Conservation (phyloP, 2,329 filamentous ascomycete species). For the Colletotrichum noveboracense region DNA sequence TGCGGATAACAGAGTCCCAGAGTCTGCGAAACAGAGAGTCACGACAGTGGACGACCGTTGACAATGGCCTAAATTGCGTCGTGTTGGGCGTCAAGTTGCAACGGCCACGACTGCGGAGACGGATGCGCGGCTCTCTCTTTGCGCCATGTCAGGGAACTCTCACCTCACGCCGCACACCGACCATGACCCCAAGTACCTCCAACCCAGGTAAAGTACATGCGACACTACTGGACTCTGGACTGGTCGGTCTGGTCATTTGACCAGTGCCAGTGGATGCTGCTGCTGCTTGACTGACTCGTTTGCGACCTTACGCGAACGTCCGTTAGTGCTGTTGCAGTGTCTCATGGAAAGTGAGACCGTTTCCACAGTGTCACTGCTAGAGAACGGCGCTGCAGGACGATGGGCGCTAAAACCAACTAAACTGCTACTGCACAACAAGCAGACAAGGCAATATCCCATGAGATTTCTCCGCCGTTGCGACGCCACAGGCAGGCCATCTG, state of each 20-base stretch:
- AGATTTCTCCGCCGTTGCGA: neutral
- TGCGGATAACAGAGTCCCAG: neutral
- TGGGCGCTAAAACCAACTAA: neutral
- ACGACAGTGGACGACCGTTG: neutral
- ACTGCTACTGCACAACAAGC: neutral
- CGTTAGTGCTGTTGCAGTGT: slow-evolving; percentile 1
- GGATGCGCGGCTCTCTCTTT: neutral
- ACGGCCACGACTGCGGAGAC: neutral
- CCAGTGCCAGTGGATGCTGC: neutral
- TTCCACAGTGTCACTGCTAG: neutral
- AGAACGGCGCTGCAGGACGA: neutral
- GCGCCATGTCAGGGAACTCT: neutral
- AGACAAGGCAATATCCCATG: neutral
- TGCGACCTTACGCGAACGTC: neutral
- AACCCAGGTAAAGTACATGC: neutral
- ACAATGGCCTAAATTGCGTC: neutral
- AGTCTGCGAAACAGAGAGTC: neutral
- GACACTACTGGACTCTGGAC: neutral
- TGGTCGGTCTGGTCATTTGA: neutral
- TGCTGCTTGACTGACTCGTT: slow-evolving; percentile 3
- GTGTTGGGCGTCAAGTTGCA: neutral
- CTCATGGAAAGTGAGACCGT: neutral
- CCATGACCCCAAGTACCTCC: neutral
- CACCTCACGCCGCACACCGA: neutral
- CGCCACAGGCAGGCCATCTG: neutral